Evolutionary conservation across 2,329 filamentous ascomycete species (phyloP).

Genomic region (Bipolaris gigantea): DNA sequence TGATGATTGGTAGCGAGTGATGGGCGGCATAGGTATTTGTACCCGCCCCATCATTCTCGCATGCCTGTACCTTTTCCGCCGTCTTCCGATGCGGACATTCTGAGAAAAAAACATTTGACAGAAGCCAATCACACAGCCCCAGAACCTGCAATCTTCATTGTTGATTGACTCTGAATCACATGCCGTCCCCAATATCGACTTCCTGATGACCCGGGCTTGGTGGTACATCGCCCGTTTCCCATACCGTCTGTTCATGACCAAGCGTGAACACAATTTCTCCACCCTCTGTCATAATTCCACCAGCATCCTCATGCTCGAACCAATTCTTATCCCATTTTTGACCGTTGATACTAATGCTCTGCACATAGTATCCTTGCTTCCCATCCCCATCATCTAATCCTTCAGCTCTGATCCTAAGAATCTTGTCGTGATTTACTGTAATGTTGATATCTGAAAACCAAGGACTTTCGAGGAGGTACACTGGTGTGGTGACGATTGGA

Average conservation of each 20-base stretch:
- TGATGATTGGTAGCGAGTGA: background rate
- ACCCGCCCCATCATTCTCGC: background rate
- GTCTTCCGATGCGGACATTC: background rate
- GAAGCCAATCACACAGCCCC: background rate
- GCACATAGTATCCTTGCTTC: conserved; percentile 54
- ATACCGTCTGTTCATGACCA: conserved; percentile 30
- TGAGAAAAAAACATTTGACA: background rate
- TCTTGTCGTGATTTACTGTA: conserved; percentile 40
- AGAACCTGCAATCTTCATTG: no score
- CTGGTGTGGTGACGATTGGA: conserved; percentile 52
- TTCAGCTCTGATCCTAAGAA: conserved; percentile 52
- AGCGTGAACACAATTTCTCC: conserved; percentile 41
- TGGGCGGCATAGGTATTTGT: background rate
- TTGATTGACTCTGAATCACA: background rate
- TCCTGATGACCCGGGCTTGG: conserved; percentile 40
- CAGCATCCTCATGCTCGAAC: conserved; percentile 56
- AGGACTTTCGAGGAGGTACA: conserved; percentile 52
- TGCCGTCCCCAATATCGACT: conserved; percentile 22
- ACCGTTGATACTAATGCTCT: conserved; percentile 58
- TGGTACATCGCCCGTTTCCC: conserved; percentile 40
- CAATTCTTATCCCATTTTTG: conserved; percentile 57
- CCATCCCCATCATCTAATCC: conserved; percentile 46
- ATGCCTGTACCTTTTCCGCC: background rate
- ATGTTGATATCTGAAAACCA: conserved; percentile 49
- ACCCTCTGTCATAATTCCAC: conserved; percentile 38